Evolutionary conservation across 225 moss, liverwort and hornwort species (phyloP), one percentile per base, ranked within the genome.

Genomic region (Anthoceros angustus): DNA sequence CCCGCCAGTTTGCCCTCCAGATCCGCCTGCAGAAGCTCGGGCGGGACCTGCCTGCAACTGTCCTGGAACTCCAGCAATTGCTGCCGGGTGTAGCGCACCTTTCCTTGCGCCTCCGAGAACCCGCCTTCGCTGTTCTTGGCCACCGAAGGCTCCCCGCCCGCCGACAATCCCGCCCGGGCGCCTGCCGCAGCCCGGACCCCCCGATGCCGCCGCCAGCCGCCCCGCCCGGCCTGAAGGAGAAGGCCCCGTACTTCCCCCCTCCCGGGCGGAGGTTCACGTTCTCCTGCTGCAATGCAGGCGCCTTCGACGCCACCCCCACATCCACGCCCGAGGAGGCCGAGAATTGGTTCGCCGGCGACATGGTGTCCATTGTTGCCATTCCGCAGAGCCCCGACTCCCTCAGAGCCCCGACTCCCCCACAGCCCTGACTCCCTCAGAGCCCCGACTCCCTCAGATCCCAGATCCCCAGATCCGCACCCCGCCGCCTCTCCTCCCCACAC

Each of bases 41-140:
- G 49, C 5, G 49, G 49, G 16, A 50, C 49, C 49, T 50, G 49
- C 49, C 20, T 50, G 49, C 49, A 50, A 20, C 49, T 50, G 49
- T 50, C 49, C 49, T 50, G 49, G 49, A 14, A 50, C 49, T 50
- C 49, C 9, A 50, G 49, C 49, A 50, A 50, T 50, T 50, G 49
- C 49, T 50, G 49, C 49, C 49, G 49, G 49, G 8, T 50, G 49
- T 50, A 50, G 49, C 49, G 49, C 49, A 50, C 49, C 9, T 10
- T 20, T 50, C 49, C 14, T 50, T 50, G 49, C 49, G 49, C n/a
- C n/a, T n/a, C n/a, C 20, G 49, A 50, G 6, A 14, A 14, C 49
- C 49, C 49, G 4, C 5, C 15, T 14, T 50, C 49, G 14, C 5
- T 50, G 49, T 50, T 50, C 49, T 50, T 50, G 14, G 20, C 49